Base-by-base conservation (phyloP, 1,284 basidiomycete species). In the Puccinia hordei region DNA sequence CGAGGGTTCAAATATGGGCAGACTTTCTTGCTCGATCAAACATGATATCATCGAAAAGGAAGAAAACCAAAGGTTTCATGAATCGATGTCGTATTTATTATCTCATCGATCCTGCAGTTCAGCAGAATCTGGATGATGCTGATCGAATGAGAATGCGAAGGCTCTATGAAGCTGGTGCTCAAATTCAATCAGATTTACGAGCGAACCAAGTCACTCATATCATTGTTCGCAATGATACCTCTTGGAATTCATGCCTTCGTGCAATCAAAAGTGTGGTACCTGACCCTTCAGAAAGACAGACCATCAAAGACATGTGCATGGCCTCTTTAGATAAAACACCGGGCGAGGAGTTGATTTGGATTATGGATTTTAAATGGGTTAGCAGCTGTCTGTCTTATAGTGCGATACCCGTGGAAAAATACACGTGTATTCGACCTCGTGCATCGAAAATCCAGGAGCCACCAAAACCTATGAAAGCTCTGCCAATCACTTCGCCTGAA, bases 141-240 rank as follows among this genome's bases (percentile, higher is more conserved):
- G 77, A 80, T 73, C 77, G 77, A 46, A 72, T 72, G 55, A 72
- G 77, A 15, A 80, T 80, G 77, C 44, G 57, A 38, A 71, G 44
- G 41, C 68, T 80, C 19, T 51, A 57, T 33, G 77, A 69, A 49
- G 53, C 68, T 27, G 77, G 77, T 65, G 77, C 77, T 51, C 66
- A 80, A 13, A 38, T 80, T 44, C 51, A 80, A 49, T 13, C 57
- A 8, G 57, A 80, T 41, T 49, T 71, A n/a, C 72, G 49, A 46
- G 27, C 55, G 6, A 69, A 69, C 35, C 77, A 71, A 4, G 68
- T 71, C 46, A 80, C 77, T 59, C 77, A 80, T 30, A 61, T 80
- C 9, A 63, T 80, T 24, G 68, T 80, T 63, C 55, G 68, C 46
- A 51, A 61, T 1, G 53, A 30, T n/a, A 61, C 53, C 9, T 59